Percentiles rank a stretch among this genome's conserved stretches.
phyloP scores from a whole-genome alignment of 106 monocot genomes.

The Phalaenopsis aphrodite region DNA sequence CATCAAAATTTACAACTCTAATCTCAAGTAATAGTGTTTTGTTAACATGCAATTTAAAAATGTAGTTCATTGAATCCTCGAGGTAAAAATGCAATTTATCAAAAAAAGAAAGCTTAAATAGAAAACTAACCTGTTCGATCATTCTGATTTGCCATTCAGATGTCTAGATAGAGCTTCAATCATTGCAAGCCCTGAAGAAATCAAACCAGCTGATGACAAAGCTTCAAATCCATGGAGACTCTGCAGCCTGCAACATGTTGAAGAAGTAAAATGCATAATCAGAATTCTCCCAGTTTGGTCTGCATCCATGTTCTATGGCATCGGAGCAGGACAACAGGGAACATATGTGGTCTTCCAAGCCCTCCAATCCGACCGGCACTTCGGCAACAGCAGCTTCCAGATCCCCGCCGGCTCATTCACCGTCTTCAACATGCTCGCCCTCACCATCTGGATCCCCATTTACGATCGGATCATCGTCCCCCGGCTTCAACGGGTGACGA shows the following conservation, averaged over 20 bases:
- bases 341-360: slow-evolving; percentile 44
- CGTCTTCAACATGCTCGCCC: slow-evolving; percentile 49
- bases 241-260: slow-evolving; percentile 43
- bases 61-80: no score
- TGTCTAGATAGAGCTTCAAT: slow-evolving; percentile 49
- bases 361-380: slow-evolving; percentile 40
- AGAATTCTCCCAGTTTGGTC: slow-evolving; percentile 56
- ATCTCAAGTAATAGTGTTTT: no score
- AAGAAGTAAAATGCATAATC: slow-evolving; percentile 50
- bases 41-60: no score
- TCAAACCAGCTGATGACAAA: slow-evolving; percentile 3
- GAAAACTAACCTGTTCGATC: not conserved
- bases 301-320: slow-evolving; percentile 23
- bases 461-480: slow-evolving; percentile 53
- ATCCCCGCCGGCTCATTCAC: slow-evolving; percentile 50
- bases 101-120: no score
- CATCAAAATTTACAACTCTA: no score
- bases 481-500: slow-evolving; percentile 16
- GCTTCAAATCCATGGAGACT: slow-evolving; percentile 29
- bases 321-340: slow-evolving; percentile 8
- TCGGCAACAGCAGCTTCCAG: slow-evolving; percentile 24
- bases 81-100: no score
- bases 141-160: slow-evolving; percentile 6
- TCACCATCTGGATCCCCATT: slow-evolving; percentile 54
- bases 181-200: slow-evolving; percentile 13